These are phyloP conservation scores for Colletotrichum neosansevieriae DNA, from an alignment of 2,329 filamentous ascomycete genomes.

Conservation along the genomic window DNA sequence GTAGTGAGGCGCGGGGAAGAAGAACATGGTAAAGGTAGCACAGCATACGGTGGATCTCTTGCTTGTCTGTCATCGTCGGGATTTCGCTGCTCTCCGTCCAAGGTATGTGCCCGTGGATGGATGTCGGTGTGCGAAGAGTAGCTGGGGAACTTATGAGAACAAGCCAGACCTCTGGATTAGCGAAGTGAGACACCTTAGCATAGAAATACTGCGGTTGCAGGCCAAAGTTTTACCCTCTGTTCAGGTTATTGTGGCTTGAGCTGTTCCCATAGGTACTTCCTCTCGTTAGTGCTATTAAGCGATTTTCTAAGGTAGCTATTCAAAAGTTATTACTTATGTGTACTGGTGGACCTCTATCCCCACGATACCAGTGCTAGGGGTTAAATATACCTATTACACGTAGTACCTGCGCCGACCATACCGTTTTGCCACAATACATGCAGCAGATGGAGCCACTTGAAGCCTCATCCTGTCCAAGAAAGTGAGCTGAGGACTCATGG, in stretches of 20 bases:
- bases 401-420: background rate
- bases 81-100: constrained; percentile 7
- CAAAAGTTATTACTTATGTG: too few relatives aligned
- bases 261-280: too few relatives aligned
- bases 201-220: too few relatives aligned
- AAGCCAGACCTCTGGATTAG: background rate
- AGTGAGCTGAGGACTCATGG: constrained; percentile 17
- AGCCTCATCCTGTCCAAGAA: constrained; percentile 11
- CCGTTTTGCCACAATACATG: constrained; percentile 5
- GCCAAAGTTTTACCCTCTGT: too few relatives aligned
- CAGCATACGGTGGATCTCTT: constrained; percentile 23
- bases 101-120: background rate
- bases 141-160: too few relatives aligned
- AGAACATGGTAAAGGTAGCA: constrained; percentile 15
- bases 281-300: too few relatives aligned
- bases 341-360: too few relatives aligned
- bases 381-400: too few relatives aligned
- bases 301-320: too few relatives aligned
- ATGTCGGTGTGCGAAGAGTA: too few relatives aligned
- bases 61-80: constrained; percentile 1
- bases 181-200: background rate
- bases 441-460: background rate
- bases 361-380: too few relatives aligned
- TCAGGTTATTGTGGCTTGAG: too few relatives aligned
- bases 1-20: constrained; percentile 13